Conservation (phyloP, 2,329 filamentous ascomycete genomes). For the Periglandula ipomoeae region DNA sequence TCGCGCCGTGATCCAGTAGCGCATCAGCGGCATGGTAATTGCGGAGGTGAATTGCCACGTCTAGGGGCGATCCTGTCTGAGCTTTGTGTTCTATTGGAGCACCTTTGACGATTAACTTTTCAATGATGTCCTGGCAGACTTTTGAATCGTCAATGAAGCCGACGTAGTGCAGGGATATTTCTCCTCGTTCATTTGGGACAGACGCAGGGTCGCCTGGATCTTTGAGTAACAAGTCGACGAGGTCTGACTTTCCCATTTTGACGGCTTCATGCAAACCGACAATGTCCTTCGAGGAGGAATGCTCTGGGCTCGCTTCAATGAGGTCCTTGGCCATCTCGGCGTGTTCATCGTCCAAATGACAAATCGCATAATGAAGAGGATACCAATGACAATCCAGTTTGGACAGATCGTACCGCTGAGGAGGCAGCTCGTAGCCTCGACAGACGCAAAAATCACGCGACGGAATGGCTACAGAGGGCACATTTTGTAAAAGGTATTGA, state of each 20-base stretch:
- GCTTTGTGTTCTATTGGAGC: neutral
- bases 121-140: neutral
- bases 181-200: neutral
- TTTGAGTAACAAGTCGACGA: neutral
- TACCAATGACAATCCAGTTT: neutral
- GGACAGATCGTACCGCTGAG: neutral
- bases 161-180: neutral
- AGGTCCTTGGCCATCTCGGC: neutral
- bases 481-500: neutral
- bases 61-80: neutral
- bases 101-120: neutral
- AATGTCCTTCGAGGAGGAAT: neutral
- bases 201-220: neutral
- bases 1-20: neutral
- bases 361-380: neutral
- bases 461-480: neutral
- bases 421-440: neutral
- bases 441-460: neutral
- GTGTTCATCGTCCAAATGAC: neutral
- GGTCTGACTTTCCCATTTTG: neutral
- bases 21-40: neutral
- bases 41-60: neutral
- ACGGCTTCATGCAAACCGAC: neutral
- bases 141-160: neutral
- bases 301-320: neutral